These are phyloP conservation scores for Berberis vulgaris DNA, from an alignment of 164 flowering plant genomes.

Conservation along the genomic window DNA sequence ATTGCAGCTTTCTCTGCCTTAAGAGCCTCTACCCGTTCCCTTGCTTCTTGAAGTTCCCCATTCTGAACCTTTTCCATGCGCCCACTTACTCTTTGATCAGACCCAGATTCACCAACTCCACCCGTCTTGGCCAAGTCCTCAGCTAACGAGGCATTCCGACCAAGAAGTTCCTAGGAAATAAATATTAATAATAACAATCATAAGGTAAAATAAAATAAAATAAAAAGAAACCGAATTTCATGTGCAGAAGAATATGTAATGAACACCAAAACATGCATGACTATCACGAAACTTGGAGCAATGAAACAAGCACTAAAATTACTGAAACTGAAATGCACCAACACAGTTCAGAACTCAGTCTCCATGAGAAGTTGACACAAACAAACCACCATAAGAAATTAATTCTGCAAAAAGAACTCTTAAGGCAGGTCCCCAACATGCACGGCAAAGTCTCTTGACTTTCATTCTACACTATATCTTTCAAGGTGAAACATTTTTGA, in stretches of 20 bases:
- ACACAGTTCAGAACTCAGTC: too few species aligned
- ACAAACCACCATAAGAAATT: too few species aligned
- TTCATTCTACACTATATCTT: too few species aligned
- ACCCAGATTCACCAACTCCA: slow-evolving; percentile 26
- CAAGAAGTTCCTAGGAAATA: slow-evolving; percentile 63
- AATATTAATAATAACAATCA: neutral
- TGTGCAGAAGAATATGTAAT: neutral
- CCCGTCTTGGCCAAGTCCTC: slow-evolving; percentile 74
- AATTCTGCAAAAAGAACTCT: too few species aligned
- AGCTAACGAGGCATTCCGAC: slow-evolving; percentile 75
- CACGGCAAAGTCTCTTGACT: too few species aligned
- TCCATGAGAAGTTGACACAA: too few species aligned
- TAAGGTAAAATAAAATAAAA: neutral
- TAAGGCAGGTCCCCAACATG: too few species aligned
- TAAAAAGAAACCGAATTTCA: neutral
- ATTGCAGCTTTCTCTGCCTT: slow-evolving; percentile 61
- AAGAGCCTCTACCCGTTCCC: slow-evolving; percentile 52
- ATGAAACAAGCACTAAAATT: too few species aligned
- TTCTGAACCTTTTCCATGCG: slow-evolving; percentile 57
- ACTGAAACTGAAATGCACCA: too few species aligned
- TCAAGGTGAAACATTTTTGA: too few species aligned
- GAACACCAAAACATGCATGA: too few species aligned
- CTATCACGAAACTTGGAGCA: too few species aligned
- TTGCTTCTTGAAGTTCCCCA: slow-evolving; percentile 73
- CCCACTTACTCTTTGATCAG: slow-evolving; percentile 37